Percentiles rank a stretch among this genome's conserved stretches.
These are phyloP conservation scores for Aegilops longissima DNA, from an alignment of 176 grass and related monocot species.

Conservation along the genomic window DNA sequence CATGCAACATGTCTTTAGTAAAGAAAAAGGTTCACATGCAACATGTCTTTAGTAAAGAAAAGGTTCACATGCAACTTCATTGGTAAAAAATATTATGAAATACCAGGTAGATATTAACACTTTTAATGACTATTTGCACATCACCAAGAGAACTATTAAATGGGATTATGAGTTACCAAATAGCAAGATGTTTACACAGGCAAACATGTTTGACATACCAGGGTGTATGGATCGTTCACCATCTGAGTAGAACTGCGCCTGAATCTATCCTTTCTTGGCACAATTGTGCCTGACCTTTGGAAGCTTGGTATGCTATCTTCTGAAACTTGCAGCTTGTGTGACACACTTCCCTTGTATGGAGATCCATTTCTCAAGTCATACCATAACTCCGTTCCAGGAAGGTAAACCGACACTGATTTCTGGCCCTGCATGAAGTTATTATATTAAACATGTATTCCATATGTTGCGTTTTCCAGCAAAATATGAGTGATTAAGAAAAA, in stretches of 20 bases:
- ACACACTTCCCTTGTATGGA: constrained; percentile 53
- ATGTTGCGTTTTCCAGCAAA: background rate
- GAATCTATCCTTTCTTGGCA: constrained; percentile 95
- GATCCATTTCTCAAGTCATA: constrained; percentile 79
- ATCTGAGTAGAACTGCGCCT: constrained; percentile 95
- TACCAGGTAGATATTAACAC: background rate
- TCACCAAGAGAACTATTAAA: background rate
- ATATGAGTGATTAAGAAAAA: constrained; percentile 19
- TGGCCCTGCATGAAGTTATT: constrained; percentile 50
- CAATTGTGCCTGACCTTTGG: constrained; percentile 76
- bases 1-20: constrained; percentile 11
- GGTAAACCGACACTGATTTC: constrained; percentile 75
- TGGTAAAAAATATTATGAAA: background rate
- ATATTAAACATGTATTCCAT: background rate
- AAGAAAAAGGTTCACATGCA: constrained; percentile 9
- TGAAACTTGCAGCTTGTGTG: constrained; percentile 72
- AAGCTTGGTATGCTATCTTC: constrained; percentile 94
- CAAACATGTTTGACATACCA: constrained; percentile 50
- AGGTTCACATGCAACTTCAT: constrained; percentile 22
- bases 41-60: constrained; percentile 1
- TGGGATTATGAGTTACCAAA: background rate
- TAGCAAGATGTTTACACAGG: background rate
- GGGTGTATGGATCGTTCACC: constrained; percentile 96
- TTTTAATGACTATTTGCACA: constrained; percentile 10
- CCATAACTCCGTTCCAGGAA: constrained; percentile 75